phyloP scores from a whole-genome alignment of 768 basidiomycete species.

The Lentinula guzmanii region DNA sequence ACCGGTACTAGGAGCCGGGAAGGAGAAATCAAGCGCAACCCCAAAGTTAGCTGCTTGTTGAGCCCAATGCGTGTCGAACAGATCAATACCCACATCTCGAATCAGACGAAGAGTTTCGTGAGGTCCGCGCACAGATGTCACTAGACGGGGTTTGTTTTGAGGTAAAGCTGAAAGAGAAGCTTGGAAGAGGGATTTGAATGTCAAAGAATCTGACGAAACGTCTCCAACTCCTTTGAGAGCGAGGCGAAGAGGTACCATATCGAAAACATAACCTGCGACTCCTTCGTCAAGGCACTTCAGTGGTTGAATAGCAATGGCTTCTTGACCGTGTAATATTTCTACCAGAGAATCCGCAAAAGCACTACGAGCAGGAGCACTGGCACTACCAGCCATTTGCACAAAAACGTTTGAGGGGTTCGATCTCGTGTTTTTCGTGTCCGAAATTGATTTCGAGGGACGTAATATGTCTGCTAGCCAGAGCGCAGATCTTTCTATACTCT shows the following conservation, averaged over 20 bases:
- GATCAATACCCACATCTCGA: slow-evolving; percentile 59
- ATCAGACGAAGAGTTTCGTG: slow-evolving; percentile 73
- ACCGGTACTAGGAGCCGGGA: slow-evolving; percentile 36
- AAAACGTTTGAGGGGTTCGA: slow-evolving; percentile 42
- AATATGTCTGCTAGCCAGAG: slow-evolving; percentile 61
- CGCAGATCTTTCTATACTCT: slow-evolving; percentile 64
- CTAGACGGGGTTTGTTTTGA: slow-evolving; percentile 53
- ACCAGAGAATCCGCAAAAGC: slow-evolving; percentile 56
- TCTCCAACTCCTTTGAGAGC: slow-evolving; percentile 25
- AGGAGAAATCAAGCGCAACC: slow-evolving; percentile 72
- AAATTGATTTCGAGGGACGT: slow-evolving; percentile 13
- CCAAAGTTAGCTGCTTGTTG: slow-evolving; percentile 63
- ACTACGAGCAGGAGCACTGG: slow-evolving; percentile 47
- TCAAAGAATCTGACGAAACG: not conserved
- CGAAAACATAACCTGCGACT: slow-evolving; percentile 64
- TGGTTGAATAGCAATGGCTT: slow-evolving; percentile 46
- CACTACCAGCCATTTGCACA: slow-evolving; percentile 65
- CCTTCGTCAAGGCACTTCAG: slow-evolving; percentile 60
- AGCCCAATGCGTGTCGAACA: slow-evolving; percentile 74
- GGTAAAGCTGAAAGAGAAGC: slow-evolving; percentile 57
- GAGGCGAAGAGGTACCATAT: slow-evolving; percentile 46
- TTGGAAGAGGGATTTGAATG: slow-evolving; percentile 38
- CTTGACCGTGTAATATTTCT: slow-evolving; percentile 51
- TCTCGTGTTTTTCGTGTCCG: not conserved
- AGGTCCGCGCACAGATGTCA: slow-evolving; percentile 51